phyloP scores from a whole-genome alignment of 2,329 filamentous ascomycete species.

The Trichoderma afroharzianum region DNA sequence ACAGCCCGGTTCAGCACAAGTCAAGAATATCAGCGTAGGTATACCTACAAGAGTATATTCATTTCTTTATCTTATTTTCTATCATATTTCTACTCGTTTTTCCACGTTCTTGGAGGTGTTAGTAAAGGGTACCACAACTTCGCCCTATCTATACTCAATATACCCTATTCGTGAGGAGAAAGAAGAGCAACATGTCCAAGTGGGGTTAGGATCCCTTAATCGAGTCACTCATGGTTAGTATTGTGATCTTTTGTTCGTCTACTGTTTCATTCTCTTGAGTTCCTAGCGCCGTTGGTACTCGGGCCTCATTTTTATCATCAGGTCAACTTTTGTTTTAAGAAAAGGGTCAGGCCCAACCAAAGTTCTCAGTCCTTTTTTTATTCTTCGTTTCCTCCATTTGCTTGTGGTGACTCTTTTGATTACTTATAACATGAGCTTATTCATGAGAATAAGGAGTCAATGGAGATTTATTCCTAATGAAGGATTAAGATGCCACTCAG shows the following conservation, averaged over 20 bases:
- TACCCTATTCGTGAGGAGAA: too few relatives aligned
- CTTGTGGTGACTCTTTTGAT: not conserved
- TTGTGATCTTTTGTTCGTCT: not conserved
- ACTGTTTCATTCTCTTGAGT: not conserved
- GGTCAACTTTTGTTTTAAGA: not conserved
- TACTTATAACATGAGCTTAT: not conserved
- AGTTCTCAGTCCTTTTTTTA: not conserved
- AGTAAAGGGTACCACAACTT: too few relatives aligned
- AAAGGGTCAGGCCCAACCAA: not conserved
- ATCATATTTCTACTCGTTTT: not conserved
- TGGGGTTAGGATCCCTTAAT: too few relatives aligned
- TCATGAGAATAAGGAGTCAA: not conserved
- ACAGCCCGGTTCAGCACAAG: not conserved
- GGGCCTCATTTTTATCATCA: not conserved
- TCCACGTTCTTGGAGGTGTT: not conserved
- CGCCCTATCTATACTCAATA: not conserved
- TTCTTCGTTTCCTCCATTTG: not conserved
- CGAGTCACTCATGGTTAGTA: not conserved
- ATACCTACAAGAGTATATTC: too few relatives aligned
- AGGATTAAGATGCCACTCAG: too few relatives aligned
- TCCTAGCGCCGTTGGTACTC: not conserved
- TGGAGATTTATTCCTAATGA: accelerated
- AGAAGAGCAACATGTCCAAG: too few relatives aligned
- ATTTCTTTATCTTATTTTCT: not conserved
- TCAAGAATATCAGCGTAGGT: not conserved